Percentiles rank a stretch among this genome's conserved stretches.
These are phyloP conservation scores for Dendrobium officinale DNA, from an alignment of 106 monocot species.

Conservation along the genomic window DNA sequence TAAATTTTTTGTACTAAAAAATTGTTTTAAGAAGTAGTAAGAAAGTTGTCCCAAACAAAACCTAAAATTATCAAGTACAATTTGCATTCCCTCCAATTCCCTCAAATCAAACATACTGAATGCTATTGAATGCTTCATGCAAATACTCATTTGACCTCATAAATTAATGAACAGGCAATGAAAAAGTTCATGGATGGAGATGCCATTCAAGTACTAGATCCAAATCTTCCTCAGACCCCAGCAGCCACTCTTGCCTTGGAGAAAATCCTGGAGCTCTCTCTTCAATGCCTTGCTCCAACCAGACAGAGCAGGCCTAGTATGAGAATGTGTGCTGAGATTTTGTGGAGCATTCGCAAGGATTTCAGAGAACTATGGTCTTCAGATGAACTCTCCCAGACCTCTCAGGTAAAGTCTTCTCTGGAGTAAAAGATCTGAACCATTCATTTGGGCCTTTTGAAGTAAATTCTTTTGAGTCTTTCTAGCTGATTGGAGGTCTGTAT, in stretches of 20 bases:
- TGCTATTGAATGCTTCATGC: neutral
- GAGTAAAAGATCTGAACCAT: neutral
- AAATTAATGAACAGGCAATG: slow-evolving; percentile 15
- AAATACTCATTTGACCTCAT: neutral
- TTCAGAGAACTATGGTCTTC: slow-evolving; percentile 19
- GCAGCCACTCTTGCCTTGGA: slow-evolving; percentile 18
- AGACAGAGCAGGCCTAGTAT: slow-evolving; percentile 18
- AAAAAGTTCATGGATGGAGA: slow-evolving; percentile 20
- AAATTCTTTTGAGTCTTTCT: neutral
- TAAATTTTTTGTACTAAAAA: no score
- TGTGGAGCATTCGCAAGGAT: slow-evolving; percentile 20
- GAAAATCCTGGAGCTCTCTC: slow-evolving; percentile 14
- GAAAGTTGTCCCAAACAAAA: no score
- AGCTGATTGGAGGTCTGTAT: neutral
- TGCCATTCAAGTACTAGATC: slow-evolving; percentile 13
- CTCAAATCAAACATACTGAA: neutral
- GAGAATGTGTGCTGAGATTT: slow-evolving; percentile 17
- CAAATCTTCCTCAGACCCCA: slow-evolving; percentile 6
- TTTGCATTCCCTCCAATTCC: neutral
- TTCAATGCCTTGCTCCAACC: slow-evolving; percentile 20
- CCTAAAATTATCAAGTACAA: neutral
- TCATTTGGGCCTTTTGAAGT: neutral
- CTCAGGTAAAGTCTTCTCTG: neutral
- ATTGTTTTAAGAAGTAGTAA: no score
- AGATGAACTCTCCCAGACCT: neutral